Evolutionary conservation across 441 rosid genomes (phyloP), one percentile per base, ranked within the genome.

Genomic region (Adansonia madagascariensis): DNA sequence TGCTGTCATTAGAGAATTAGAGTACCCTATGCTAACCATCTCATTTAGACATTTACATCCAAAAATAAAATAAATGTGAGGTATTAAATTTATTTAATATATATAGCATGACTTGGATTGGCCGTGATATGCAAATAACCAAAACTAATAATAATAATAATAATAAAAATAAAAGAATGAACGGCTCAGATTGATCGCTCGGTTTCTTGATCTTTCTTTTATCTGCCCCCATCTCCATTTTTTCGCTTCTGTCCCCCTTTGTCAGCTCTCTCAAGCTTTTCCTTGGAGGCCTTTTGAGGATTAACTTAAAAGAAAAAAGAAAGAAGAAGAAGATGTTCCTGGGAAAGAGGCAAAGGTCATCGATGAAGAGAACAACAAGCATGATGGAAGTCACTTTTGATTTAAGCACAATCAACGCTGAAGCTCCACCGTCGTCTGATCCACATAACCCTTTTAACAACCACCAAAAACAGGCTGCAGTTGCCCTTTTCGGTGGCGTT

Each of bases 301-400:
- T 15, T 18, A 18, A 0, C 18, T 7, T 8, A 8, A 44, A 15
- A 8, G 0, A 12, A 61, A 5, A 41, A 50, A 10, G 39, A 10
- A 27, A 22, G 7, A 12, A 0, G 74, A 57, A 52, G 74, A 43
- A 57, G 68, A 94, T 89, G 95, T 78, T 90, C 89, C 77, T 92
- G 68, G 97, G 97, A 18, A 94, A 94, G 90, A 92, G 97, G 83
- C 89, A 91, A 3, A 84, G 97, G 12, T 89, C 81, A 22, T 91
- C 94, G 8, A 87, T 94, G 83, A 91, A 89, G 87, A 88, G 97
- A 81, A 94, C 97, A 31, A 89, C 94, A 4, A 94, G 98, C 84
- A 63, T 92, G 77, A 86, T 84, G 1, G 92, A 92, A 83, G 89
- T 94, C 80, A 88, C 81, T 27, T 90, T 90, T 60, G 97, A 94